Conservation (phyloP, 306 rosid species). For the Adenanthera pavonina region DNA sequence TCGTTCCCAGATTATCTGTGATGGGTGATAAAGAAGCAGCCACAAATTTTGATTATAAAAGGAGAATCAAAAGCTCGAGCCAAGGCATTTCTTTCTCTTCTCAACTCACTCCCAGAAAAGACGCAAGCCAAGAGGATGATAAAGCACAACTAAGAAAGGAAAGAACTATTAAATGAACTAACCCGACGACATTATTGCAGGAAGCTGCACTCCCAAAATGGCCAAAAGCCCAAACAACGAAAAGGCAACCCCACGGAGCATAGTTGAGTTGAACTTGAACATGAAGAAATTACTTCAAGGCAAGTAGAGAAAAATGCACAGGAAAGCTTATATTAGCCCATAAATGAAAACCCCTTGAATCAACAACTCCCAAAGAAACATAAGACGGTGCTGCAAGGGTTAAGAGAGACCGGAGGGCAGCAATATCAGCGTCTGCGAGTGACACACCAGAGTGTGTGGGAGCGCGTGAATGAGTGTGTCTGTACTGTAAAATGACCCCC, state of each 20-base stretch:
- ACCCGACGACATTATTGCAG: slow-evolving; percentile 82
- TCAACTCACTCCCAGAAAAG: slow-evolving; percentile 23
- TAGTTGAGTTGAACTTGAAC: slow-evolving; percentile 43
- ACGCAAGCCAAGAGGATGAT: slow-evolving; percentile 12
- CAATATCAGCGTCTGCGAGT: neutral
- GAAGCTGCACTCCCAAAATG: slow-evolving; percentile 68
- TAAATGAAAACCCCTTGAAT: slow-evolving; percentile 35
- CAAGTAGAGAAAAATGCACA: slow-evolving; percentile 10
- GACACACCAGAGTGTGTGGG: slow-evolving; percentile 2
- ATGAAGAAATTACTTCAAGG: slow-evolving; percentile 20
- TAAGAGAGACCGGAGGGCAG: slow-evolving; percentile 26
- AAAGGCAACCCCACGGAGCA: slow-evolving; percentile 52
- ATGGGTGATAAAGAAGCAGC: slow-evolving; percentile 39
- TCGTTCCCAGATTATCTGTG: slow-evolving; percentile 41
- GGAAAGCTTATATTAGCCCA: slow-evolving; percentile 24
- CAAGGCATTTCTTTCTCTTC: slow-evolving; percentile 35
- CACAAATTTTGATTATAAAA: slow-evolving; percentile 17
- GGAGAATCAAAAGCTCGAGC: slow-evolving; percentile 1
- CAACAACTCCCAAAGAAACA: neutral
- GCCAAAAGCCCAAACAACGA: slow-evolving; percentile 57
- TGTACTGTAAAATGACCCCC: slow-evolving; percentile 7
- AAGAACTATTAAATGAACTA: slow-evolving; percentile 48
- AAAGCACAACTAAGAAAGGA: slow-evolving; percentile 41
- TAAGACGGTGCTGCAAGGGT: slow-evolving; percentile 13
- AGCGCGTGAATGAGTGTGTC: slow-evolving; percentile 18